Evolutionary conservation across 176 grass and related monocot genomes (phyloP), one percentile per base, ranked within the genome.

Genomic region (Carex scoparia): DNA sequence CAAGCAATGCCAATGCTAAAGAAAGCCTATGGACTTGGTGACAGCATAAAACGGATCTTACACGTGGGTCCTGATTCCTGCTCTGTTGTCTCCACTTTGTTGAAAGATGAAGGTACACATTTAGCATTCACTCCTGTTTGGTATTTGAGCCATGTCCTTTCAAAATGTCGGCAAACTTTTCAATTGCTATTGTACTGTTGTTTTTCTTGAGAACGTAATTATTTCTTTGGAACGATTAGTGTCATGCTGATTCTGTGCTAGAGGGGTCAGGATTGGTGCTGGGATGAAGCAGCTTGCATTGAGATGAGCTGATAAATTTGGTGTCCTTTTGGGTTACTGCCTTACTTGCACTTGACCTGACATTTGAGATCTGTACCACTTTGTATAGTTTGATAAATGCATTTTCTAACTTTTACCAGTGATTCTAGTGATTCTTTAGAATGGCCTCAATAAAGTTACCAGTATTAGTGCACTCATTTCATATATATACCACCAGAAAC

Each of bases 1-100:
- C 84, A 82, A 82, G 92, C 91, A 0, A 91, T 97, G 73, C 94
- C 94, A 82, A 87, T 93, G 84, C 87, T 97, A 82, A 94, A 90
- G 84, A 94, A 93, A 82, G 94, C 90, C 13, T 94, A 97, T 79
- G 94, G 92, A 16, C 81, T 79, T 73, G 79, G 53, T 32, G 81
- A 69, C 9, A 67, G 61, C 38, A 92, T 89, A 86, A 85, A 92
- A 40, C 89, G 88, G 83, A 78, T 97, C 78, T 90, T 97, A 61
- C 94, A 97, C 81, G 92, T 97, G 56, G 94, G 94, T 18, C 92
- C 92, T 23, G 91, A 97, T 85, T 89, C 92, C 68, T 97, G 94
- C 85, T 85, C 92, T 74, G 71, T 97, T 80, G 92, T 97, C 89
- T 97, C 89, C 84, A 81, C 62, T 61, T 91, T 97, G 84, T 90